Base-by-base conservation (phyloP, 108 stramenopile species). In the Epithemia pelagica region DNA sequence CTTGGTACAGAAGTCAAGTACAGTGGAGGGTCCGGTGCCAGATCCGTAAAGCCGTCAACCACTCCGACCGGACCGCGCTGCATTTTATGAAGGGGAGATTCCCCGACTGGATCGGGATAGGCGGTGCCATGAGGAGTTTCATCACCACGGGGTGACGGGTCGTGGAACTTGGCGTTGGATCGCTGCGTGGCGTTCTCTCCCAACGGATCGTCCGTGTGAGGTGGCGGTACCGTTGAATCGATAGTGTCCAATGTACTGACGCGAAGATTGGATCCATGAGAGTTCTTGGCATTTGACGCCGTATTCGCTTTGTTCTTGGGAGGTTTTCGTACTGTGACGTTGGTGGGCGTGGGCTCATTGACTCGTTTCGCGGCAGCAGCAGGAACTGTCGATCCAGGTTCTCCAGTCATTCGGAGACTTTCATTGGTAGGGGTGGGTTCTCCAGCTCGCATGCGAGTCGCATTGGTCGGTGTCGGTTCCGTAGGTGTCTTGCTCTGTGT, bases 31-130 rank as follows among this genome's bases (percentile, higher is more conserved):
- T 61, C 61, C 3, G 30, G 26, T 10, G 61, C 28, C 24, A 7
- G 28, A 26, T 21, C 29, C 3, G 61, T 8, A 10, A 21, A 7
- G 61, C 21, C 61, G 3, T 27, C 24, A 61, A 31, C 20, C 3
- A 26, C 61, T 61, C 21, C 24, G 28, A n/a, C 26, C 7, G 30
- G 61, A 10, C 21, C 24, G 8, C 21, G 27, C 61, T 61, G 10
- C 37, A 46, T 61, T 7, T 28, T n/a, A 3, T 61, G 61, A 10
- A 30, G 28, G 26, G 61, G 27, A 5, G 61, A 61, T 31, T 61
- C 61, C 28, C 61, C 30, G 28, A 61, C 21, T 15, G 61, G 30
- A 10, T 31, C 61, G 21, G n/a, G 29, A 61, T 21, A 30, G n/a
- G n/a, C n/a, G n/a, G n/a, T n/a, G 18, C 30, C 20, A 7, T 61